phyloP scores from a whole-genome alignment of 2,329 filamentous ascomycete species.

The Talaromyces albobiverticillius region DNA sequence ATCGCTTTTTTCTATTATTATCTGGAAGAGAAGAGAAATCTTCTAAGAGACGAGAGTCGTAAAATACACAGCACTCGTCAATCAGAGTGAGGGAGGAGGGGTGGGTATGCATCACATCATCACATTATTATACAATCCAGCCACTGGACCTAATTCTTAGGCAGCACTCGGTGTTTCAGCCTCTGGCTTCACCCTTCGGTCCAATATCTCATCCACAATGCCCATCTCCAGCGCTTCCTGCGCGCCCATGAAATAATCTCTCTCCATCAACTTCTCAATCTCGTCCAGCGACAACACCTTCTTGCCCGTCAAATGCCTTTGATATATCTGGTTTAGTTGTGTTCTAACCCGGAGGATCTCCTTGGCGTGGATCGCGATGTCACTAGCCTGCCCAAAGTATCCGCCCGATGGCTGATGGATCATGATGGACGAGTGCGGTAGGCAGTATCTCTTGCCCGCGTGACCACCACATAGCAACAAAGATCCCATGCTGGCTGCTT shows the following conservation, averaged over 20 bases:
- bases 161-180: conserved; percentile 18
- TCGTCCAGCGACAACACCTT: conserved; percentile 72
- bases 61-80: conserved; percentile 1
- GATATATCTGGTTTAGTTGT: conserved; percentile 88
- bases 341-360: conserved; percentile 86
- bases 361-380: conserved; percentile 95
- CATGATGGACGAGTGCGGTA: conserved; percentile 96
- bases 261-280: conserved; percentile 93
- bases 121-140: conserved; percentile 5
- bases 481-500: conserved; percentile 92
- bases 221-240: conserved; percentile 85
- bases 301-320: conserved; percentile 69
- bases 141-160: conserved; percentile 19
- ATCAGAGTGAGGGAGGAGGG: not conserved
- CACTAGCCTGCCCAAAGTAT: conserved; percentile 64
- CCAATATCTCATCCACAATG: conserved; percentile 85
- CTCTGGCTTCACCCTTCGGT: conserved; percentile 34
- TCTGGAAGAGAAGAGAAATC: not conserved
- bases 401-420: conserved; percentile 89
- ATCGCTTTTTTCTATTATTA: not conserved
- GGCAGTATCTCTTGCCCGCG: conserved; percentile 77
- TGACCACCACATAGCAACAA: conserved; percentile 83
- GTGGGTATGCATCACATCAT: not conserved
- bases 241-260: conserved; percentile 90
- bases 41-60: not conserved